Conservation (phyloP, 2,329 filamentous ascomycete genomes). For the Fusarium newnesense region DNA sequence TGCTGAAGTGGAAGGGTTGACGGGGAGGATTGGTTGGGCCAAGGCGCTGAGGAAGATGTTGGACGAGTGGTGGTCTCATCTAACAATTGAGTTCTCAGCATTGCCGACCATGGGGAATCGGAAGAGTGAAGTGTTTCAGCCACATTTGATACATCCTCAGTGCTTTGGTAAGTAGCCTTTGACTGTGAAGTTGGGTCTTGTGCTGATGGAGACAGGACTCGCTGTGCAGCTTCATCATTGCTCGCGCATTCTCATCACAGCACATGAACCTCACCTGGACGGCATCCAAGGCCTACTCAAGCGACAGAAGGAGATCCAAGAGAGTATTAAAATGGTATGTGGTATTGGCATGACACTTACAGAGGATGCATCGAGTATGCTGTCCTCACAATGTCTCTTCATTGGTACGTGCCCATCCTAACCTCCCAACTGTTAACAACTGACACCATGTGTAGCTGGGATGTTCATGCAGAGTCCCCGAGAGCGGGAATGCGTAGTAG, state of each 20-base stretch:
- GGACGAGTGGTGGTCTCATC: slow-evolving; percentile 46
- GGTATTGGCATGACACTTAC: slow-evolving; percentile 59
- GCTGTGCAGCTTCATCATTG: slow-evolving; percentile 32
- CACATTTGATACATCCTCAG: slow-evolving; percentile 61
- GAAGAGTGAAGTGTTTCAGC: slow-evolving; percentile 50
- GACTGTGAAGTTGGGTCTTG: fast-evolving
- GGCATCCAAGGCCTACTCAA: slow-evolving; percentile 57
- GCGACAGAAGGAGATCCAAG: slow-evolving; percentile 39
- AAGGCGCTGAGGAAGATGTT: slow-evolving; percentile 37
- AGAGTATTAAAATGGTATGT: slow-evolving; percentile 51
- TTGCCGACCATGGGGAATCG: slow-evolving; percentile 48
- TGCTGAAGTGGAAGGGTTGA: slow-evolving; percentile 3
- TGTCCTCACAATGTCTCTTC: slow-evolving; percentile 57
- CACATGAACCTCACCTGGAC: slow-evolving; percentile 34
- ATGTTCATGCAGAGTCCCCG: slow-evolving; percentile 31
- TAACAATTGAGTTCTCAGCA: slow-evolving; percentile 53
- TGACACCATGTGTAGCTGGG: not conserved
- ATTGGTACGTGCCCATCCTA: not conserved
- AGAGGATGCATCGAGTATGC: slow-evolving; percentile 54
- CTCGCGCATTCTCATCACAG: slow-evolving; percentile 49
- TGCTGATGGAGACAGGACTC: slow-evolving; percentile 3
- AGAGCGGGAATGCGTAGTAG: slow-evolving; percentile 24
- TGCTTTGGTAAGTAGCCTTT: slow-evolving; percentile 46
- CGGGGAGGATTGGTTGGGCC: slow-evolving; percentile 11
- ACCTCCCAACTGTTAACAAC: fast-evolving